phyloP scores from a whole-genome alignment of 202 grass and related monocot genomes.

The Bolboschoenoplectus hybrid region DNA sequence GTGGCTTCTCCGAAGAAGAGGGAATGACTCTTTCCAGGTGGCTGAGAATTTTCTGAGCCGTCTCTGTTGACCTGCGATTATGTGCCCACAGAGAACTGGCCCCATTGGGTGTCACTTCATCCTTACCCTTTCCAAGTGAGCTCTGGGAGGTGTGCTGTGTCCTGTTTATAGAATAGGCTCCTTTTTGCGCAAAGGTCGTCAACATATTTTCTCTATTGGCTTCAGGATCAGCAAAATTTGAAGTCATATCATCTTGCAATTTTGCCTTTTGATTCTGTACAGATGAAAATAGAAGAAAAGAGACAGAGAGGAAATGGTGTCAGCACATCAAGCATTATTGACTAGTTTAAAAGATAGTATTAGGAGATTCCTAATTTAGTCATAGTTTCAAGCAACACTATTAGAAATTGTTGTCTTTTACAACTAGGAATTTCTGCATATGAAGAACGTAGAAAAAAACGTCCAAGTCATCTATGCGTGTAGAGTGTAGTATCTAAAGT shows the following conservation, averaged over 20 bases:
- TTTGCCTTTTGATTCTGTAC: slow-evolving; percentile 26
- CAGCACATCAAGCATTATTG: slow-evolving; percentile 1
- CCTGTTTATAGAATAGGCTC: slow-evolving; percentile 19
- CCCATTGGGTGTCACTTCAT: slow-evolving; percentile 2
- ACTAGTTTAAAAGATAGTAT: slow-evolving; percentile 12
- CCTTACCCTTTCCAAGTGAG: slow-evolving; percentile 22
- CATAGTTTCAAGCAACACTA: slow-evolving; percentile 5
- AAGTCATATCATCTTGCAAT: slow-evolving; percentile 27
- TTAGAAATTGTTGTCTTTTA: background rate
- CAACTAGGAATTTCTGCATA: background rate
- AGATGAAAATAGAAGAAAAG: background rate
- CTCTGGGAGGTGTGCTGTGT: background rate
- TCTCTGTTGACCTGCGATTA: slow-evolving; percentile 21
- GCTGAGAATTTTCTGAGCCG: slow-evolving; percentile 38
- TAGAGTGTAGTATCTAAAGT: background rate
- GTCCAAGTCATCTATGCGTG: background rate
- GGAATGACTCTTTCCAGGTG: slow-evolving; percentile 21
- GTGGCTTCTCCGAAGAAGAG: slow-evolving; percentile 19
- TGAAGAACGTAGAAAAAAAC: background rate
- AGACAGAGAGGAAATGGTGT: background rate
- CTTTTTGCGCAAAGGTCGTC: slow-evolving; percentile 19
- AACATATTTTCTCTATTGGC: slow-evolving; percentile 21
- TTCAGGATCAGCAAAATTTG: slow-evolving; percentile 3
- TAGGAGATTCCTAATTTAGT: background rate
- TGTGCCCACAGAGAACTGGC: slow-evolving; percentile 1